A percentile compares a stretch with the other conserved stretches of the same genome.
Conservation (phyloP, 257 asterid species). For the Sherardia arvensis region DNA sequence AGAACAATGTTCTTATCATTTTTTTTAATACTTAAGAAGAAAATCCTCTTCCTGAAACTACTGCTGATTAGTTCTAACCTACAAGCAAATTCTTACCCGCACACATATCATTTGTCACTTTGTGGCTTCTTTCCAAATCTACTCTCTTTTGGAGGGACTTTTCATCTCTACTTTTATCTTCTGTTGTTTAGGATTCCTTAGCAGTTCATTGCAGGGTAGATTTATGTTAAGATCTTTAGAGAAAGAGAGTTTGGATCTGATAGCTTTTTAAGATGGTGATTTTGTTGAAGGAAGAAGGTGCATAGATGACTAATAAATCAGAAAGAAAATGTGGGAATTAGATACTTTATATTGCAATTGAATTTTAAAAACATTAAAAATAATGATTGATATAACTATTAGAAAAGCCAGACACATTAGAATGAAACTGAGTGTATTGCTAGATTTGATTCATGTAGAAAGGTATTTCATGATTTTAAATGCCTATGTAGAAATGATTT, state of each 20-base stretch:
- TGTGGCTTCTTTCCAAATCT: not conserved
- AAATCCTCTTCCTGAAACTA: not conserved
- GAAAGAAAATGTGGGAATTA: not conserved
- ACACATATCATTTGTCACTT: not conserved
- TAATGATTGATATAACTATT: too few relatives aligned
- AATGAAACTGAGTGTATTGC: not conserved
- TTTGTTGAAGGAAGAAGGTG: not conserved
- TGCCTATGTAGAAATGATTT: not conserved
- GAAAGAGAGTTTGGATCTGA: not conserved
- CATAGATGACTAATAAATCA: not conserved
- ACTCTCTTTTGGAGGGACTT: too few relatives aligned
- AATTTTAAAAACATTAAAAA: not conserved
- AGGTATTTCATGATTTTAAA: not conserved
- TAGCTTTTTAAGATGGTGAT: not conserved
- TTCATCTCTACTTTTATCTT: not conserved
- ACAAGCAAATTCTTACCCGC: not conserved
- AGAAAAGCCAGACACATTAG: not conserved
- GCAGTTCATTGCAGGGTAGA: not conserved
- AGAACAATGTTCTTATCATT: conserved; percentile 12
- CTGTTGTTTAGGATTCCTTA: not conserved
- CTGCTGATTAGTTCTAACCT: not conserved
- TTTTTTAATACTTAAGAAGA: not conserved
- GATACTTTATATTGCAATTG: not conserved
- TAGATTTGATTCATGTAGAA: not conserved
- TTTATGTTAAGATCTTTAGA: not conserved